These are phyloP conservation scores for Fusarium tjaetaba DNA, from an alignment of 2,329 filamentous ascomycete genomes.

Conservation along the genomic window DNA sequence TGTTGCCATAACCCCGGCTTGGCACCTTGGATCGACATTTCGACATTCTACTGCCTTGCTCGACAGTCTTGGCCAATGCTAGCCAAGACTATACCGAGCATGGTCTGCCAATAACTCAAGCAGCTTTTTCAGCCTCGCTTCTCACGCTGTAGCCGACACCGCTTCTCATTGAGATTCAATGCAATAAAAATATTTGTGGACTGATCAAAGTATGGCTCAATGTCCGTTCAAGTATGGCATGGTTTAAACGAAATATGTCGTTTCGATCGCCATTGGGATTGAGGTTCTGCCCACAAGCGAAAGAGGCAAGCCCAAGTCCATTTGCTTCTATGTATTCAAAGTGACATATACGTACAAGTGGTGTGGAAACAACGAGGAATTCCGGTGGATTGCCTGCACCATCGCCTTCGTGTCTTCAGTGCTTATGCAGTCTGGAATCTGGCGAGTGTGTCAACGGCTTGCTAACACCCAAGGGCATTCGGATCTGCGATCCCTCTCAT, in stretches of 20 bases:
- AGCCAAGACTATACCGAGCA: slow-evolving; percentile 26
- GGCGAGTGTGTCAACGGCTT: background rate
- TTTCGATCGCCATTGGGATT: background rate
- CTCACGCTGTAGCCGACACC: background rate
- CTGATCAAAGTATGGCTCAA: background rate
- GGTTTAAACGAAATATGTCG: background rate
- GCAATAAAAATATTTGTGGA: background rate
- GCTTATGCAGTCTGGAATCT: background rate
- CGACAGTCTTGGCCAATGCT: slow-evolving; percentile 23
- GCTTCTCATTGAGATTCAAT: slow-evolving; percentile 27
- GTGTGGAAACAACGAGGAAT: background rate
- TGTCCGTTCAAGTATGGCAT: background rate
- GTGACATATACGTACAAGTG: background rate
- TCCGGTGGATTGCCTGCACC: background rate
- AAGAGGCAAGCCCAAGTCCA: background rate
- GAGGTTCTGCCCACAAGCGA: background rate
- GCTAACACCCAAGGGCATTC: slow-evolving; percentile 7
- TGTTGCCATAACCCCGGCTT: slow-evolving; percentile 39
- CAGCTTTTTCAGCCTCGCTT: slow-evolving; percentile 18
- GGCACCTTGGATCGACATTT: slow-evolving; percentile 27
- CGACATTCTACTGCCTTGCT: slow-evolving; percentile 31
- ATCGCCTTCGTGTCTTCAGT: background rate
- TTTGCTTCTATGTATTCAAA: background rate
- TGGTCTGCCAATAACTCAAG: background rate
- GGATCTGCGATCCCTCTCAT: background rate